Evolutionary conservation across 1,284 basidiomycete species (phyloP).

Genomic region (Leccinum variabile): DNA sequence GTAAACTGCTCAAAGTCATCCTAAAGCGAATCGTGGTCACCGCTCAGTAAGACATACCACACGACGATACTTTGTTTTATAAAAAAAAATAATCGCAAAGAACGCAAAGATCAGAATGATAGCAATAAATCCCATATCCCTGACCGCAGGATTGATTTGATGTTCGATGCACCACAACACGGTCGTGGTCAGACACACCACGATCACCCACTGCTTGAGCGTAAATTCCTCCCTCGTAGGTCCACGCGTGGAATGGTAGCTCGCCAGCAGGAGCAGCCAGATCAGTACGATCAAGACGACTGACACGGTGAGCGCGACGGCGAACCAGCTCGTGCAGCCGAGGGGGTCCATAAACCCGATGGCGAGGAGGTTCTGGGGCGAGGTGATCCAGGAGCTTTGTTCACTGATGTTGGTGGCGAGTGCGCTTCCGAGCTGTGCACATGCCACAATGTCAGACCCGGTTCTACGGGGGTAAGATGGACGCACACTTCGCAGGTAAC

Average conservation of each 20-base stretch:
- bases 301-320: conserved; percentile 90
- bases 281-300: conserved; percentile 84
- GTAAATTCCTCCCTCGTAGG: conserved; percentile 82
- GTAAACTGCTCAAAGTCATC: conserved; percentile 80
- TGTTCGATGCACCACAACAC: conserved; percentile 90
- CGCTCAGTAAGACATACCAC: not conserved
- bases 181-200: conserved; percentile 88
- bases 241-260: conserved; percentile 73
- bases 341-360: conserved; percentile 86
- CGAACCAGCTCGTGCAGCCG: conserved; percentile 94
- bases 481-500: conserved; percentile 81
- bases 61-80: conserved; percentile 56
- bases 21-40: conserved; percentile 42
- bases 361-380: conserved; percentile 90
- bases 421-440: conserved; percentile 84
- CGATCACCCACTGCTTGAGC: conserved; percentile 85
- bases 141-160: conserved; percentile 74
- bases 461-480: conserved; percentile 63
- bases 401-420: conserved; percentile 82
- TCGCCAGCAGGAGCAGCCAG: conserved; percentile 86
- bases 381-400: conserved; percentile 88
- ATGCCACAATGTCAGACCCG: conserved; percentile 4
- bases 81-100: conserved; percentile 84
- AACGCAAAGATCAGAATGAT: conserved; percentile 93
- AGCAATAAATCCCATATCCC: conserved; percentile 98